Evolutionary conservation across 345 rosid genomes (phyloP).

Genomic region (Linum lewisii): DNA sequence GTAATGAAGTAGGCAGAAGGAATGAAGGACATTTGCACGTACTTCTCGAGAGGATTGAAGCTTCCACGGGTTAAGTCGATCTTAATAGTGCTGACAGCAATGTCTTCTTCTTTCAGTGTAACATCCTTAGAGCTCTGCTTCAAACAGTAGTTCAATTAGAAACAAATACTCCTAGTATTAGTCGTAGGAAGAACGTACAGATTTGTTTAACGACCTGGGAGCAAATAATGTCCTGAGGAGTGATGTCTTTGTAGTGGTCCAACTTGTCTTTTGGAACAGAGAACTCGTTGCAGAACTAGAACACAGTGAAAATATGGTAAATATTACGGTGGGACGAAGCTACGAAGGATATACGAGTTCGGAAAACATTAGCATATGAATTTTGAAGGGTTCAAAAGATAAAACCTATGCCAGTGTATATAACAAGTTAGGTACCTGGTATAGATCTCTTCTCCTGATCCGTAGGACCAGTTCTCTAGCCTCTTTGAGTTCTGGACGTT

Average conservation of each 20-base stretch:
- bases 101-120: slow-evolving; percentile 39
- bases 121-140: slow-evolving; percentile 19
- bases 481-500: slow-evolving; percentile 14
- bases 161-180: slow-evolving; percentile 1
- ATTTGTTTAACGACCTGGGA: slow-evolving; percentile 28
- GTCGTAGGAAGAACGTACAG: slow-evolving; percentile 3
- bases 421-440: slow-evolving; percentile 10
- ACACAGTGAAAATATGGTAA: neutral
- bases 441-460: slow-evolving; percentile 21
- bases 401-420: neutral
- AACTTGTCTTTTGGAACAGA: slow-evolving; percentile 34
- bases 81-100: slow-evolving; percentile 30
- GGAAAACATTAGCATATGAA: too few species aligned
- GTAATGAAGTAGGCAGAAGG: neutral
- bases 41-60: slow-evolving; percentile 38
- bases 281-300: slow-evolving; percentile 43
- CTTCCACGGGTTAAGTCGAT: slow-evolving; percentile 45
- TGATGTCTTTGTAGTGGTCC: slow-evolving; percentile 34
- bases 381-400: slow-evolving; percentile 1
- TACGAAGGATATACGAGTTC: too few species aligned
- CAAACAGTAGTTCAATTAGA: slow-evolving; percentile 11
- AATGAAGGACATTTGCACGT: slow-evolving; percentile 2
- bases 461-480: slow-evolving; percentile 20
- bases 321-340: neutral
- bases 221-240: slow-evolving; percentile 41